Base-by-base conservation (phyloP, 2,329 filamentous ascomycete species). In the Didymella exigua region DNA sequence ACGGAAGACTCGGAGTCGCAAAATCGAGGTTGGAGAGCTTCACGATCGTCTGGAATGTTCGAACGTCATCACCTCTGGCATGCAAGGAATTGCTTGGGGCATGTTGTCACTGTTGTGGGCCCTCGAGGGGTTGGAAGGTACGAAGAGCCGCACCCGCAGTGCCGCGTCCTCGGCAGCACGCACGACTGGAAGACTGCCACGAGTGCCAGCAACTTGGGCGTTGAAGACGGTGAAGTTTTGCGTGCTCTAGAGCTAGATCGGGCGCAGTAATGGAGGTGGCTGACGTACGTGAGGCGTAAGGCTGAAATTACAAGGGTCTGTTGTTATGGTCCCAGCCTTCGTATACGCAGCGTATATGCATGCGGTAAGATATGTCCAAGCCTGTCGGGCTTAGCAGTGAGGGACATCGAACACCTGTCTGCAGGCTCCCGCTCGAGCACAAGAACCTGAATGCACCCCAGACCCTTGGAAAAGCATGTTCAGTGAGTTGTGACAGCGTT, bases 271-370 rank as follows among this genome's bases (percentile, higher is more conserved):
- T 13, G 34, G 14, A 41, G 42, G 54, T 56, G 54, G 54, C 54
- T 56, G 54, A 56, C 19, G 47, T 24, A 43, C 29, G 33, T 34
- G 38, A 47, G 49, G 43, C 49, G 27, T 52, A 56, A n/a, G 54
- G 54, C 48, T 52, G 54, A 49, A 10, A 44, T 30, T 40, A 40
- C 41, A 19, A 42, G 52, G 30, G 23, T 37, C 23, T 19, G 8
- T 33, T 7, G 21, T 42, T 24, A 44, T 43, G 52, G 34, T 41
- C 46, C 52, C 52, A 55, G 52, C 52, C 52, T 50, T 50, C 41
- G 46, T 55, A 47, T 42, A 50, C 41, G 18, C 43, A 33, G 40
- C 44, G 54, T 51, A 51, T 56, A 49, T 43, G 43, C 41, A 48
- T 29, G 54, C 54, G 47, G 29, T 44, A 50, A 24, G 13, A 42